Base-by-base conservation (phyloP, 2,329 filamentous ascomycete species). In the Curvularia sp. region DNA sequence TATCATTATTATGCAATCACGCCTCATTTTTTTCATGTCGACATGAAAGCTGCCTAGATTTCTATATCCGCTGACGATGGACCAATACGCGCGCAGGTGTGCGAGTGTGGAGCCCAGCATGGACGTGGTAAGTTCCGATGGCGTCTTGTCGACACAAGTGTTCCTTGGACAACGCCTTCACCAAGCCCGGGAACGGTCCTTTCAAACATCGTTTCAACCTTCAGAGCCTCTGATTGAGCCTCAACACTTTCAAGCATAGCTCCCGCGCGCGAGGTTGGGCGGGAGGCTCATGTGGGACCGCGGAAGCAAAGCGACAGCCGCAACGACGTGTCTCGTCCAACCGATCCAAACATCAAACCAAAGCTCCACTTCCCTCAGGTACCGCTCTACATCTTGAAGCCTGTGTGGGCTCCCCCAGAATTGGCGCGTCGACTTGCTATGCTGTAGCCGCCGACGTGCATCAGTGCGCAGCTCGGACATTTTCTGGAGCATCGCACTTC, bases 201-300 rank as follows among this genome's bases (percentile, higher is more conserved):
- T 47, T 31, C 47, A 53, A 51, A 49, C 41, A 33, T n/a, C 31
- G 61, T 66, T 62, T 65, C 65, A 62, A 51, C 41, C 47, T 57
- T 60, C 43, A 46, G 49, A 58, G 58, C 62, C 50, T 72, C 69
- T 73, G 65, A 73, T 75, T 72, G 72, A 74, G 72, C 72, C 71
- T 75, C 74, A 75, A 68, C 69, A 65, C 53, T 61, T 65, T 71
- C 67, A 70, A 73, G 64, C 61, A 70, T 75, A 73, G 72, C 63
- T 75, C 72, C 74, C 74, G 75, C 75, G 74, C 75, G 75, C 74
- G 65, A 75, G 71, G 60, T 56, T 71, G 66, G 72, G 64, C 72
- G 73, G 62, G 44, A 53, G 66, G 65, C 65, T 63, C 58, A 60
- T 58, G 65, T 71, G 70, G 73, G 69, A 62, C 67, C 71, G 72